A percentile compares a stretch with the other conserved stretches of the same genome.
These are phyloP conservation scores for Erythrobasidium yunnanense DNA, from an alignment of 768 basidiomycete species.

Conservation along the genomic window DNA sequence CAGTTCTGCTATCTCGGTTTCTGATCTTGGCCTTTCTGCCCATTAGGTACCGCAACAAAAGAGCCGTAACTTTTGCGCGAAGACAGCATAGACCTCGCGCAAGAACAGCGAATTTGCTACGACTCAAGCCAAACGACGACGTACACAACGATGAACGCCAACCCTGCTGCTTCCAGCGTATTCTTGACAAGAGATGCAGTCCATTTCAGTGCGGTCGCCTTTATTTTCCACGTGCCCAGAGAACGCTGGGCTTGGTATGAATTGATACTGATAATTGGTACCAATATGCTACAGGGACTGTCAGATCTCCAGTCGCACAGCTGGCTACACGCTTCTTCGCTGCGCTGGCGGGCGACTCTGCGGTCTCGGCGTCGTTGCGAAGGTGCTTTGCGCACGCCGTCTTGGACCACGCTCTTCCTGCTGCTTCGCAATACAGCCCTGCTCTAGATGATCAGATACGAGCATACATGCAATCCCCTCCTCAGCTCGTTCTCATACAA, in stretches of 20 bases:
- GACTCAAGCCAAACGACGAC: not conserved
- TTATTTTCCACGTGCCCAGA: too few relatives aligned
- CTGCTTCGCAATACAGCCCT: not conserved
- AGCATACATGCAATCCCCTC: not conserved
- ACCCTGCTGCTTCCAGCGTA: not conserved
- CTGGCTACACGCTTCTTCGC: constrained; percentile 7
- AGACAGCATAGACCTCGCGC: too few relatives aligned
- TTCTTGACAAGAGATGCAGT: constrained; percentile 16
- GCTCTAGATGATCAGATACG: constrained; percentile 8
- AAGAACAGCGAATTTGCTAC: too few relatives aligned
- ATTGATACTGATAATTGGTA: too few relatives aligned
- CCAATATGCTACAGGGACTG: too few relatives aligned
- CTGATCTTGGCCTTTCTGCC: too few relatives aligned
- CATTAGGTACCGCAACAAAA: too few relatives aligned
- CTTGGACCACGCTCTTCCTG: constrained; percentile 9
- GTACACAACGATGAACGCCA: not conserved
- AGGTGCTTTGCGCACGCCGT: constrained; percentile 17
- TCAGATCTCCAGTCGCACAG: constrained; percentile 9
- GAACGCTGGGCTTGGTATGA: too few relatives aligned
- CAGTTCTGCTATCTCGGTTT: too few relatives aligned
- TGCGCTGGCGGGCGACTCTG: not conserved
- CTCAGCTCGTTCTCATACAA: constrained; percentile 7
- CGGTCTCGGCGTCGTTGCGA: not conserved
- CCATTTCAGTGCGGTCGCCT: constrained; percentile 21
- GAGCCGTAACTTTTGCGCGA: too few relatives aligned